Evolutionary conservation across 208 protist genomes (phyloP).

Genomic region (Leishmania braziliensis): DNA sequence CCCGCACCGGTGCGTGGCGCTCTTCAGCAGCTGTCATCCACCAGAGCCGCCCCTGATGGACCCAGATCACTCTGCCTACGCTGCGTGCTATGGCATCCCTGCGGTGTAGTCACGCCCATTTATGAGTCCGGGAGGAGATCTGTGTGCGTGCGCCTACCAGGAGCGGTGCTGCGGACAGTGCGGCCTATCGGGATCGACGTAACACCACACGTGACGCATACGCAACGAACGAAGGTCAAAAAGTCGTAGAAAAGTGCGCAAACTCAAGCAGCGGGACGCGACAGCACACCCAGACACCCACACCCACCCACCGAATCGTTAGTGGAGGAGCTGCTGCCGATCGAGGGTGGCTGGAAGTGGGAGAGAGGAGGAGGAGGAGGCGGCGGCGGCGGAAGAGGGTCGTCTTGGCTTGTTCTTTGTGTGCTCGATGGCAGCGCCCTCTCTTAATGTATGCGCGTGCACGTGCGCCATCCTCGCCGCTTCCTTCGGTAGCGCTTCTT

Average conservation of each 20-base stretch:
- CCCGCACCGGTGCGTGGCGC: conserved; percentile 35
- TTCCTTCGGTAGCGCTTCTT: neutral
- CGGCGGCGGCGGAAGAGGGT: neutral
- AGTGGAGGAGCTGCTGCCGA: neutral
- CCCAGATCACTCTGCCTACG: conserved; percentile 61
- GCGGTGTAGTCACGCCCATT: neutral
- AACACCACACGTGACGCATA: too few relatives aligned
- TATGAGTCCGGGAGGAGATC: neutral
- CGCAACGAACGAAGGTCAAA: neutral
- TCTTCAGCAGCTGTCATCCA: conserved; percentile 56
- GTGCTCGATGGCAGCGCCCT: neutral
- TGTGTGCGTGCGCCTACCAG: neutral
- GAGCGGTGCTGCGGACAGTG: neutral
- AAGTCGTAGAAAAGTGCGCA: neutral
- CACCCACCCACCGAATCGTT: neutral
- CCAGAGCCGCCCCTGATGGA: conserved; percentile 60
- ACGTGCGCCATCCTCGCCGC: neutral
- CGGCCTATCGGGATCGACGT: neutral
- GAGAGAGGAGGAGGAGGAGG: neutral
- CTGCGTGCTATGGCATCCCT: conserved; percentile 36
- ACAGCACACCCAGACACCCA: neutral
- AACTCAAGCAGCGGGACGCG: neutral
- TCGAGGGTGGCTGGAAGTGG: neutral
- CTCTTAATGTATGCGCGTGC: neutral
- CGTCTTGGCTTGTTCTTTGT: neutral